These are phyloP conservation scores for Graphiopsis chlorocephala DNA, from an alignment of 2,329 filamentous ascomycete genomes.

Conservation along the genomic window DNA sequence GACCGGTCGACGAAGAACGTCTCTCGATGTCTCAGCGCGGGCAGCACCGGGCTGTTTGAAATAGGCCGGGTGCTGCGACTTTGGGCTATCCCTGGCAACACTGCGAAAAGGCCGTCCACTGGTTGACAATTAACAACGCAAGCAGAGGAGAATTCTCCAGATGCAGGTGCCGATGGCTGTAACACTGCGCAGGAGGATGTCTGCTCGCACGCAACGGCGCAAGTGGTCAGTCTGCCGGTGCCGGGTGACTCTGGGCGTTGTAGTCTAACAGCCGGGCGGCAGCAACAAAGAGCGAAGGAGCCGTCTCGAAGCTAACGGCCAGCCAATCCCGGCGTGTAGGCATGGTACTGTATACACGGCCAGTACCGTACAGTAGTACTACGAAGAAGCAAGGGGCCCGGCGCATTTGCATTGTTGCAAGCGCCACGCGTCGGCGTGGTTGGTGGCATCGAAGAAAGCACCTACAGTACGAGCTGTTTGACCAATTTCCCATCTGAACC, in stretches of 20 bases:
- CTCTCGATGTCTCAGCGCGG: conserved; percentile 12
- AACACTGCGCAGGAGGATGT: conserved; percentile 1
- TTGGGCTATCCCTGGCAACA: background rate
- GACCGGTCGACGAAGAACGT: conserved; percentile 7
- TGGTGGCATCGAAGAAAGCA: background rate
- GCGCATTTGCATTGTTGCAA: conserved; percentile 1
- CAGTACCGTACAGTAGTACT: background rate
- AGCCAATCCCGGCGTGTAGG: conserved; percentile 5
- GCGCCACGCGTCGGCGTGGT: conserved; percentile 7
- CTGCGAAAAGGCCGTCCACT: background rate
- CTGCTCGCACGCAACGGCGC: background rate
- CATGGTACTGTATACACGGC: background rate
- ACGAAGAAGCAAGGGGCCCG: conserved; percentile 14
- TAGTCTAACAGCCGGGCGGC: conserved; percentile 10
- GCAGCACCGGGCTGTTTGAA: background rate
- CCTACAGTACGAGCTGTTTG: background rate
- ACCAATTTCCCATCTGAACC: conserved; percentile 10
- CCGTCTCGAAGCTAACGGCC: background rate
- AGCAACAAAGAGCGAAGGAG: conserved; percentile 8
- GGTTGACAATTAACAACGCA: background rate
- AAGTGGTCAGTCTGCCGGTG: conserved; percentile 12
- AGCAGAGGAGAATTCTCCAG: background rate
- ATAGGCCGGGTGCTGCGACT: background rate
- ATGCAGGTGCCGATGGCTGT: conserved; percentile 12
- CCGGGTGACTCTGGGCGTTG: conserved; percentile 5